Percentiles rank a stretch among this genome's conserved stretches.
Conservation (phyloP, 2,329 filamentous ascomycete genomes). For the Colletotrichum tamarilloi region DNA sequence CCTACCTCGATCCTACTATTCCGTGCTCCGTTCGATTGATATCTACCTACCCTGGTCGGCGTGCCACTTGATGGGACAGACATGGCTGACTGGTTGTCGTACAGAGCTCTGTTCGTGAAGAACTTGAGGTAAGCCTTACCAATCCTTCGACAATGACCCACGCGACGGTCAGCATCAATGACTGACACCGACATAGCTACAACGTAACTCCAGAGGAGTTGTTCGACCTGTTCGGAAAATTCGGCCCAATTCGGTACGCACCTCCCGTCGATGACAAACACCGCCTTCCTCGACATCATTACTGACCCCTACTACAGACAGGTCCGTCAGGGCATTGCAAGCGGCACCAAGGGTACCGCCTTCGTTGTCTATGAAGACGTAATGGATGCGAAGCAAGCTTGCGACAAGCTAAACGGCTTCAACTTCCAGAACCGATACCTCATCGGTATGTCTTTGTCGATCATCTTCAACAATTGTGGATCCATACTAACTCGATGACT, state of each 20-base stretch:
- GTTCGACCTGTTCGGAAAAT: constrained; percentile 98
- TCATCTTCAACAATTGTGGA: constrained; percentile 18
- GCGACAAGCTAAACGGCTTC: constrained; percentile 99
- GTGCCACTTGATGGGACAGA: constrained; percentile 8
- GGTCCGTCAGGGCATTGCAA: constrained; percentile 97
- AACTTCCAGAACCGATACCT: constrained; percentile 99
- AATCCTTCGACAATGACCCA: constrained; percentile 60
- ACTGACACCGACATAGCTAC: constrained; percentile 72
- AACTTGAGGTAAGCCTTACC: constrained; percentile 85
- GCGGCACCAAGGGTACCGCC: constrained; percentile 96
- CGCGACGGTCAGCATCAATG: constrained; percentile 18
- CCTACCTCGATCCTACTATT: not conserved
- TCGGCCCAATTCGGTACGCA: constrained; percentile 90
- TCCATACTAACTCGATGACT: constrained; percentile 25
- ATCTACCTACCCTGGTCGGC: not conserved
- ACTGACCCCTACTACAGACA: constrained; percentile 69
- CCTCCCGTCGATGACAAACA: constrained; percentile 2
- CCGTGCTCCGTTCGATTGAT: constrained; percentile 4
- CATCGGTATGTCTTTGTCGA: constrained; percentile 75
- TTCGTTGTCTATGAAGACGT: constrained; percentile 99
- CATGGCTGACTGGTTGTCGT: constrained; percentile 45
- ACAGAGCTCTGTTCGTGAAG: constrained; percentile 99
- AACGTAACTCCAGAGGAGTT: constrained; percentile 98
- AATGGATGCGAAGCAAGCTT: constrained; percentile 97
- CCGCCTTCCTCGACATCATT: constrained; percentile 4